Evolutionary conservation across 2,329 filamentous ascomycete genomes (phyloP), one percentile per base, ranked within the genome.

Genomic region (Hysterium pulicare): DNA sequence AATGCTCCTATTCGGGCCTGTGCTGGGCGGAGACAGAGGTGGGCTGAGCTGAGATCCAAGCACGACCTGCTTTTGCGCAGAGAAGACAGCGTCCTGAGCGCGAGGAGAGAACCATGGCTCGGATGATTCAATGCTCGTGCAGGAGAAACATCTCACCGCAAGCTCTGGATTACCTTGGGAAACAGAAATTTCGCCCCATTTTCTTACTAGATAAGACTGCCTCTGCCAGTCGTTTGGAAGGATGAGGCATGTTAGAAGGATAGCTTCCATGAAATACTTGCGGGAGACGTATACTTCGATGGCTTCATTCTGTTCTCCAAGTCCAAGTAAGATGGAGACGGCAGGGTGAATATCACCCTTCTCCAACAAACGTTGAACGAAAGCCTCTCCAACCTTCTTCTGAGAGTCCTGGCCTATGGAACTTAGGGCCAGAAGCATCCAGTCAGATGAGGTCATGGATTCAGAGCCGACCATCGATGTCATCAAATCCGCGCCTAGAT

Each of bases 211-310:
- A 55, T 87, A 86, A 10, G 86, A 84, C 64, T 95, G 90, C 23
- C 91, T 81, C 57, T 93, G 86, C 93, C 93, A 98, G 46, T 96
- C 90, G 1, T 77, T 72, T 1, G 91, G 90, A 56, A 85, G 89
- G 20, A 86, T 79, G 10, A 96, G 74, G 57, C 89, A 94, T 1
- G 90, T 87, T 50, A 98, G 76, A 11, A 98, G 79, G 23, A 97
- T 76, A 2, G 93, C 91, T 69, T 98, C 93, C 84, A 98, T 87
- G 63, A 85, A 95, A 57, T 84, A 84, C 64, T 85, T 89, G 51
- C 93, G 89, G 9, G 90, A 95, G 23, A 95, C 82, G 57, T 98
- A 98, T 22, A 96, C 86, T 66, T 98, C 93, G 46, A 98, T 90
- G 1, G 93, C 93, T 63, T 98, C 91, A 51, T 94, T 91, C 54